Base-by-base conservation (phyloP, 2,329 filamentous ascomycete genomes). In the Colletotrichum trifolii region DNA sequence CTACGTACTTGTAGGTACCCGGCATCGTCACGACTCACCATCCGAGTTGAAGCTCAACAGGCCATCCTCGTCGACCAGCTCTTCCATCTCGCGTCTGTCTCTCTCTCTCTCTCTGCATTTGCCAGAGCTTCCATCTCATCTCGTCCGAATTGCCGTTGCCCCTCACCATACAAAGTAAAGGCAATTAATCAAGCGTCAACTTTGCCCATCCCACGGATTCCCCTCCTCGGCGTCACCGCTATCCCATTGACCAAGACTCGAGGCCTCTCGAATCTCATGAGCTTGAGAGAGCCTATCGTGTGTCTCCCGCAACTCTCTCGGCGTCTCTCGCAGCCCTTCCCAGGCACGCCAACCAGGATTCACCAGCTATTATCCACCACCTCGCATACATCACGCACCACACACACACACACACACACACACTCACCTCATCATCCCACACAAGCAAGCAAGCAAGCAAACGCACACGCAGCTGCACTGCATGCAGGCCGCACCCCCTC, bases 201-300 rank as follows among this genome's bases (percentile, higher is more conserved):
- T 60, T 11, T 64, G 34, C 40, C 40, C 58, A 52, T 53, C 62
- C 36, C 58, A 13, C 12, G 49, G 40, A 48, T 57, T 35, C 45
- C 45, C 52, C 40, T 39, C 38, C 33, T 54, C 40, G 46, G 62
- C 40, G 62, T 65, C 62, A 65, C 58, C 62, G 62, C 62, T 39
- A 50, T 47, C 56, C 58, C 47, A 35, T 42, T 35, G 33, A 15
- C 34, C 54, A 54, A 45, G 12, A 35, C 42, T 45, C 35, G 33
- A 47, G 25, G 54, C 17, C 17, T 13, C 15, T 6, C 42, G 10
- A 6, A n/a, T 8, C 42, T 6, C 42, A 47, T 17, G 6, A 42
- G 10, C 55, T 47, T 48, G 45, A 33, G 25, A 25, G 25, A 25
- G 25, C 25, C 25, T 25, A 25, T 25, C 4, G 25, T 25, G 25